Evolutionary conservation across 768 basidiomycete species (phyloP), one percentile per base, ranked within the genome.

Genomic region (Podaxis sp.): DNA sequence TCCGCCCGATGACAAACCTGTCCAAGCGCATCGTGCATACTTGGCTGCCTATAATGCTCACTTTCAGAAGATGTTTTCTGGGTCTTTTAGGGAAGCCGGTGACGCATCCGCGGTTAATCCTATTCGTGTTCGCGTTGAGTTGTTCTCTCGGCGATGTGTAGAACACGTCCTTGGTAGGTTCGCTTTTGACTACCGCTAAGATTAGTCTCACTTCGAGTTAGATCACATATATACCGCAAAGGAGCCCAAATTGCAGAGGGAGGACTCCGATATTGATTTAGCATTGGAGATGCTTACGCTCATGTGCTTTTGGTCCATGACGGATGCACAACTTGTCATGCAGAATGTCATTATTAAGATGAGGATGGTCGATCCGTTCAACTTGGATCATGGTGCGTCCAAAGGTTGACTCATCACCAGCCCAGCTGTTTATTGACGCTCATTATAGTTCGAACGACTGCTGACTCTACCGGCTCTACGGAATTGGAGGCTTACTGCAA

Each of bases 1-100:
- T 21, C 57, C 59, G 10, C 63, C 59, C 5, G 66, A 68, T 3
- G 59, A 64, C 10, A 66, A 68, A 6, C 65, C 64, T 60, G 16
- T 64, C 58, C 3, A 59, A 46, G 79, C 76, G 0, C 81, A 81
- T 63, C 74, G 77, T 4, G 60, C 69, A 2, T 77, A 77, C 59
- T 65, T 82, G 36, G 72, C 73, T 14, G 74, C 73, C 3, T 70
- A 63, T 36, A 73, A 71, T 63, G 64, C 68, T 13, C 66, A 73
- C 61, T 76, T 79, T 62, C 56, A 62, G 14, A 63, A 70, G 50
- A 54, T 64, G 16, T 75, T 78, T 59, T 68, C 64, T 13, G 71
- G 64, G 21, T 63, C 55, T 4, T 71, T 69, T 51, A 44, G 51
- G 25, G 75, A 73, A 57, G 59, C 63, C 0, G 46, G 61, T 14